Evolutionary conservation across 2,329 filamentous ascomycete genomes (phyloP), one percentile per base, ranked within the genome.

Genomic region (Exserohilum rostratum): DNA sequence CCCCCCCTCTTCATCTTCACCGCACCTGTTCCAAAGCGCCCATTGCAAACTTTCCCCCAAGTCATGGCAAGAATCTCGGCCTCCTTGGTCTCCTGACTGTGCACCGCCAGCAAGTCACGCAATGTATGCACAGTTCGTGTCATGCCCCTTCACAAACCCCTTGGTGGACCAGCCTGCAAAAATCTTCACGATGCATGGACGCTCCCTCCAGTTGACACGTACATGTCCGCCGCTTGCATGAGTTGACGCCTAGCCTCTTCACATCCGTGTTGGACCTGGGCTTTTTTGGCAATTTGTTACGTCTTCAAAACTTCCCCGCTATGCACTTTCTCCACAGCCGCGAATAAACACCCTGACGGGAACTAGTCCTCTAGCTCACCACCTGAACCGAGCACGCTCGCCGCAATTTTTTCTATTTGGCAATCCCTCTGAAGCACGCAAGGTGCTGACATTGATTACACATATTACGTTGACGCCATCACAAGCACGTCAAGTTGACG

Each of bases 221-320:
- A 55, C 37, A 51, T 49, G 54, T 47, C 53, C 50, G 49, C 50
- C 45, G 57, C 53, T 47, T 68, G 64, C 65, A 66, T 62, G 46
- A 48, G 57, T 56, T 58, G 56, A 48, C 50, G 54, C 31, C 53
- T 63, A 62, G 63, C 47, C 55, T 53, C 46, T 30, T 51, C 55
- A 56, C 57, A 46, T 48, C 65, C 31, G 62, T 63, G 52, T 58
- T 66, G 54, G 45, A 57, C 44, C 58, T 60, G 44, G 48, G 31
- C 55, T 43, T 46, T 53, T 67, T 63, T 64, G 58, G 64, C 58
- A 70, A 69, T 69, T 62, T 72, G 54, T 74, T 74, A 74, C 71
- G 71, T 74, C 68, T 73, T 53, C 51, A 51, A 69, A 72, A 65
- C 64, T 71, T 72, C 69, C 70, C 68, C 70, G 69, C 65, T 62